Base-by-base conservation (phyloP, 176 grass and related monocot genomes). In the Neostapfia colusana region DNA sequence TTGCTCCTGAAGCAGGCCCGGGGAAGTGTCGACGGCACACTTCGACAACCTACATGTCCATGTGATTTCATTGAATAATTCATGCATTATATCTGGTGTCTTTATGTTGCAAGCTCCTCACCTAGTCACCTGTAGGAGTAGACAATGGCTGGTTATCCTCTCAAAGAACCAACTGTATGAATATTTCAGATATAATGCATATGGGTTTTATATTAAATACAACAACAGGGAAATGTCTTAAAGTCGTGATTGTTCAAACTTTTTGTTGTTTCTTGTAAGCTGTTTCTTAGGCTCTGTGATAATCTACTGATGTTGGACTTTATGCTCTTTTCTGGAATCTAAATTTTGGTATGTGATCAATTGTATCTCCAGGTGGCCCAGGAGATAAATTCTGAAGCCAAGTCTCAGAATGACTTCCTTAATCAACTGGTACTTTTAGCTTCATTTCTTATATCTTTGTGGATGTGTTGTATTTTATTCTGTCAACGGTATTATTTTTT, bases 361-460 rank as follows among this genome's bases (percentile, higher is more conserved):
- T 42, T 1, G 6, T 43, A 82, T 78, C 60, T 73, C 16, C 83
- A 90, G 83, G 88, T 90, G 10, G 83, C 79, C 20, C 79, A 86
- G 65, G 88, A 90, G 83, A 90, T 90, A 75, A 85, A 86, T 49
- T 49, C 79, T 20, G 88, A 90, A 74, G 88, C 88, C 62, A 86
- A 86, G 63, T 90, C 79, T 48, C 83, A 90, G 67, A 90, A 83
- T 79, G 88, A 86, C 71, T 90, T 90, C 65, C 78, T 90, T n/a
- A 51, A 60, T 49, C 83, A 90, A 83, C 70, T 86, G 88, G 88
- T 90, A 82, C 24, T 55, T 25, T 69, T 28, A n/a, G n/a, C n/a
- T n/a, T n/a, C n/a, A n/a, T n/a, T n/a, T n/a, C n/a, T n/a, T n/a
- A n/a, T n/a, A n/a, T n/a, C n/a, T n/a, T n/a, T n/a, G n/a, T n/a